Evolutionary conservation across 2,329 filamentous ascomycete genomes (phyloP), one percentile per base, ranked within the genome.

Genomic region (Beauveria pseudobassiana): DNA sequence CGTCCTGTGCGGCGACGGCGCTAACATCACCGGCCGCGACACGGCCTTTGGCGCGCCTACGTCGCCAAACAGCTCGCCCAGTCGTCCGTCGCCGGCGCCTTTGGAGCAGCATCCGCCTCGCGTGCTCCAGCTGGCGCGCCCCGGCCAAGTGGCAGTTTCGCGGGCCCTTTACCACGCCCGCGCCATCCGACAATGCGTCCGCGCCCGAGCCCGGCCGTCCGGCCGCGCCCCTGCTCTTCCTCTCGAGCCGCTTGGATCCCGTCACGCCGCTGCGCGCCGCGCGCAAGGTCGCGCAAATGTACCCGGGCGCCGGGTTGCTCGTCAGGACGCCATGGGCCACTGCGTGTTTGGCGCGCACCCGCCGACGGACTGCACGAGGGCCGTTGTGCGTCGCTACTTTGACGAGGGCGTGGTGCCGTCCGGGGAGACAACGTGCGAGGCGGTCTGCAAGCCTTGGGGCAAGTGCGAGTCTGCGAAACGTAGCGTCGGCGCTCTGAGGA

Each of bases 231-330:
- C 63, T 81, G 28, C 67, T 82, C 30, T 79, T 79, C 66, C 64
- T 81, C 3, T 72, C 74, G 12, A 77, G 75, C 59, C 64, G 70
- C 6, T 71, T 75, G 7, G 79, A 81, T 61, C 79, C 80, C 14
- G 75, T 80, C 12, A 81, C 79, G 28, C 79, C 79, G 5, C 64
- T 77, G 43, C 52, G 54, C 56, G 73, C 62, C 73, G 78, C 68
- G 70, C 76, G 64, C 6, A 62, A 58, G 38, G 72, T 71, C 66
- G 65, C 69, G 7, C 56, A 50, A 40, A 22, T 53, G 7, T 71
- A 74, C 51, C 69, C 69, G 1, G 70, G 69, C 18, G 65, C 73
- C 1, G 63, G 63, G 1, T 64, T 75, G 12, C 62, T 73, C 24
- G 62, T 74, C 69, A 72, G 46, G 69, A 74, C 40, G 63, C 61